Percentiles rank a stretch among this genome's conserved stretches.
phyloP scores from a whole-genome alignment of 257 asterid species.

The Apocynum venetum region DNA sequence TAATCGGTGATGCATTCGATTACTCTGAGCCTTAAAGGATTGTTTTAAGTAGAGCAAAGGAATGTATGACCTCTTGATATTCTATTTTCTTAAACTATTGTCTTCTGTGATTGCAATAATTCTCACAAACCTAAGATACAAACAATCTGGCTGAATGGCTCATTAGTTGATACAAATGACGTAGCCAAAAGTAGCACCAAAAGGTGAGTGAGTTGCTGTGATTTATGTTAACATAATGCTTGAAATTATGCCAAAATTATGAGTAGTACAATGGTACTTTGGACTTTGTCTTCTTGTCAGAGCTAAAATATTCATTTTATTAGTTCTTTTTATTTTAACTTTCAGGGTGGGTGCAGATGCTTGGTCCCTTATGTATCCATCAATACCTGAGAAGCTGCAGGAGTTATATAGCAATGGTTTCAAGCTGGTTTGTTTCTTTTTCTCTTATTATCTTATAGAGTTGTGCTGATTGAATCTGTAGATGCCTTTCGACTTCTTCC shows the following conservation, averaged over 20 bases:
- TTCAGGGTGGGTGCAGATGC: constrained; percentile 88
- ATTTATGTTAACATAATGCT: not conserved
- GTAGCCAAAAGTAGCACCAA: not conserved
- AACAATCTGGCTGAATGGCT: not conserved
- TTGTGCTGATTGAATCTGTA: not conserved
- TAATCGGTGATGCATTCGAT: not conserved
- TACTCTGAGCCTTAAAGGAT: not conserved
- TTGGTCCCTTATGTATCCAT: constrained; percentile 95
- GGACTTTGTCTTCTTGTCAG: not conserved
- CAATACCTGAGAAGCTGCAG: constrained; percentile 89
- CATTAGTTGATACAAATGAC: not conserved
- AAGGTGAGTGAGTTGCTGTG: not conserved
- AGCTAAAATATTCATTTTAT: not conserved
- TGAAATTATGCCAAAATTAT: not conserved
- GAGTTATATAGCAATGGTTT: constrained; percentile 65
- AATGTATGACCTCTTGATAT: not conserved
- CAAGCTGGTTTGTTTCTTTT: constrained; percentile 75
- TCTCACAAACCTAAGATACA: not conserved
- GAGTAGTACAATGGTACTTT: not conserved
- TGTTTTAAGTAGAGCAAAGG: not conserved
- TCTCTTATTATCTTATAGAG: not conserved
- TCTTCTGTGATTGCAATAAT: not conserved
- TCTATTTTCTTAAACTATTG: not conserved
- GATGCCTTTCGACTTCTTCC: not conserved
- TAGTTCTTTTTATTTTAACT: constrained; percentile 8